phyloP scores from a whole-genome alignment of 164 flowering plant species.

The Nymphaea colorata region DNA sequence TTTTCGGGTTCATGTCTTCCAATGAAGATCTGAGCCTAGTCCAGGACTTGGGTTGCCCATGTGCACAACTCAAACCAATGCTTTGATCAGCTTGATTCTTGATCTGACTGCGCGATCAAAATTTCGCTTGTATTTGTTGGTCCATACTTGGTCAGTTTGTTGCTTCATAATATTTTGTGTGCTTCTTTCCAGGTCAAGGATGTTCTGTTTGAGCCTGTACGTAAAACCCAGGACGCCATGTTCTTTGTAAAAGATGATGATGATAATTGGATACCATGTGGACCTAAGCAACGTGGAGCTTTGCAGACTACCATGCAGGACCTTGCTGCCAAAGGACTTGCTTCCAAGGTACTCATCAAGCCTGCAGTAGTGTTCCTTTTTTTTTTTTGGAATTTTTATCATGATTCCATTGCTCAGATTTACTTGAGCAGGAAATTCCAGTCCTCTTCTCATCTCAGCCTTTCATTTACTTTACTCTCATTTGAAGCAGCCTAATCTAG shows the following conservation, averaged over 20 bases:
- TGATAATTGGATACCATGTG: constrained; percentile 89
- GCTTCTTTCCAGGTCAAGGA: constrained; percentile 70
- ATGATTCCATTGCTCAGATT: neutral
- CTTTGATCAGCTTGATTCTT: too few species aligned
- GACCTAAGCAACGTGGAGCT: constrained; percentile 87
- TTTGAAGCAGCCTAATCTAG: neutral
- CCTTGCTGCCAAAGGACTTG: constrained; percentile 77
- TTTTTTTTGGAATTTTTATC: neutral
- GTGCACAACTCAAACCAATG: too few species aligned
- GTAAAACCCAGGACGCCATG: constrained; percentile 98
- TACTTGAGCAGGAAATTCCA: too few species aligned
- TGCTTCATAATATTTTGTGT: neutral
- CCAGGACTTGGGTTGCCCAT: too few species aligned
- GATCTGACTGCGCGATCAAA: neutral
- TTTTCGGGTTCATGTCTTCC: neutral
- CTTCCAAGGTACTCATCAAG: constrained; percentile 65
- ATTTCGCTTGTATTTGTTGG: neutral
- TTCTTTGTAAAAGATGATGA: constrained; percentile 49
- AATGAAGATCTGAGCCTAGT: too few species aligned
- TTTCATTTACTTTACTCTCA: neutral
- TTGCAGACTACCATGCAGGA: constrained; percentile 87
- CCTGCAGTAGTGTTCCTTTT: too few species aligned
- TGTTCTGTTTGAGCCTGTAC: constrained; percentile 94
- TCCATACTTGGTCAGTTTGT: neutral
- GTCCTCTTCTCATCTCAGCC: neutral